These are phyloP conservation scores for peach (Prunus persica) DNA, from an alignment of 306 rosid species.

Conservation along the genomic window Prunus_persica_NCBIv2 NC_034014.1:22424501-22425000, in stretches of 20 bases:
- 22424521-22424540: neutral
- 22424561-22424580: neutral
- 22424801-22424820: neutral
- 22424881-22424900: neutral
- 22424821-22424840: neutral
- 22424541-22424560: neutral
- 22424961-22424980: neutral
- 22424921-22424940: neutral
- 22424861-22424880: conserved; percentile 28
- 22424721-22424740: neutral
- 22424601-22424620: neutral
- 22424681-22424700: neutral
- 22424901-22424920: neutral
- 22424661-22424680: neutral
- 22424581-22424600: neutral
- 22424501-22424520: neutral
- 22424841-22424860: neutral
- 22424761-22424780: conserved; percentile 6
- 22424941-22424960: conserved; percentile 1
- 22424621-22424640: neutral
- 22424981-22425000: neutral
- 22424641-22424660: neutral
- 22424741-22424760: neutral
- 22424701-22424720: no score
- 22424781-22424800: neutral